These are phyloP conservation scores for Pythium brassicae DNA, from an alignment of 352 stramenopile species.

Conservation along the genomic window DNA sequence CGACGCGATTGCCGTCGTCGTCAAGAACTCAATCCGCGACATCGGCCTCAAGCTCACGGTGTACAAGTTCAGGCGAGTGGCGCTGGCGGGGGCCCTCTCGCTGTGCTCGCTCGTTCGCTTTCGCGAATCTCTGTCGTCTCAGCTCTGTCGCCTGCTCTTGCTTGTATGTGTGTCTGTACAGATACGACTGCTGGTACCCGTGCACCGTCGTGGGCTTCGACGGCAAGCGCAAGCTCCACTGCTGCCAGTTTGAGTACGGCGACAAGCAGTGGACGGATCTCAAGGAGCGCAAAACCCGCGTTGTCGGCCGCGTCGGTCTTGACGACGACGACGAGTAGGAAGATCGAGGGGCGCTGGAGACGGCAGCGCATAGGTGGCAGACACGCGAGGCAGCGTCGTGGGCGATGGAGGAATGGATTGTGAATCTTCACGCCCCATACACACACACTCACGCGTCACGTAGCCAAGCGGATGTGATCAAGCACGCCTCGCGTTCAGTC, in stretches of 20 bases:
- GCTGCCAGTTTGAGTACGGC: slow-evolving; percentile 75
- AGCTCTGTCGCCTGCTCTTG: not conserved
- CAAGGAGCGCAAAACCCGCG: slow-evolving; percentile 37
- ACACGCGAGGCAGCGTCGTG: too few species aligned
- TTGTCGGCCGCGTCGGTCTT: slow-evolving; percentile 25
- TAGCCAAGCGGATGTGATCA: not conserved
- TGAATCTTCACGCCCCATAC: too few species aligned
- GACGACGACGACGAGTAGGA: not conserved
- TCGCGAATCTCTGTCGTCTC: not conserved
- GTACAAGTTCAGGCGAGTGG: slow-evolving; percentile 54
- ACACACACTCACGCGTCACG: not conserved
- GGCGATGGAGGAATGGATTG: too few species aligned
- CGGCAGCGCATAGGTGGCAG: too few species aligned
- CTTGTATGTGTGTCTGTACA: slow-evolving; percentile 2
- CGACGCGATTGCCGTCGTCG: slow-evolving; percentile 12
- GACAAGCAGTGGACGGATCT: slow-evolving; percentile 82
- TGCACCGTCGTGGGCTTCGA: slow-evolving; percentile 76
- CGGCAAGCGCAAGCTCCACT: slow-evolving; percentile 64
- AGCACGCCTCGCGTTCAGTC: slow-evolving; percentile 48
- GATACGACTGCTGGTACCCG: slow-evolving; percentile 81
- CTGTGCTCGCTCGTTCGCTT: not conserved
- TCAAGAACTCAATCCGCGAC: slow-evolving; percentile 50
- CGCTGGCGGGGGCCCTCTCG: not conserved
- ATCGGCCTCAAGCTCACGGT: slow-evolving; percentile 61
- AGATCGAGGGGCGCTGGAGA: slow-evolving; percentile 5